Percentiles rank a stretch among this genome's conserved stretches.
These are phyloP conservation scores for Yamadazyma aaseri DNA, from an alignment of 1,139 yeast genomes.

Conservation along the genomic window DNA sequence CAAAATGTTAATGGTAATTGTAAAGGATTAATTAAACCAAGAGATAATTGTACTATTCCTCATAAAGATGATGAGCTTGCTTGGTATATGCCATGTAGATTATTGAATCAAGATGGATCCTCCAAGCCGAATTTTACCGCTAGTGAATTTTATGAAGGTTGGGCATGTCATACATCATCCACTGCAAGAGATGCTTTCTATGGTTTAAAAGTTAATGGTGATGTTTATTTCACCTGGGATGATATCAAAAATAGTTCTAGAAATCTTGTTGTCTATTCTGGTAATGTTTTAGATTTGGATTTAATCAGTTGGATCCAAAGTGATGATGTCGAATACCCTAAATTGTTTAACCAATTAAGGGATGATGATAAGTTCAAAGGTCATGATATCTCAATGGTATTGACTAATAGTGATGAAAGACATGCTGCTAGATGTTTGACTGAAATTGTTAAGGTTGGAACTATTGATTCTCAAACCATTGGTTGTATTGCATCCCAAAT, in stretches of 20 bases:
- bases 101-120: conserved; percentile 69
- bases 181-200: conserved; percentile 70
- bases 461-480: conserved; percentile 81
- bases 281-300: conserved; percentile 79
- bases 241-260: conserved; percentile 70
- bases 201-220: conserved; percentile 59
- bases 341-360: conserved; percentile 61
- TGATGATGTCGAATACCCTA: conserved; percentile 72
- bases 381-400: conserved; percentile 74
- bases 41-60: conserved; percentile 70
- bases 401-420: conserved; percentile 68
- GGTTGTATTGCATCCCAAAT: conserved; percentile 95
- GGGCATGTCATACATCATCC: conserved; percentile 85
- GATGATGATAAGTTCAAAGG: conserved; percentile 61
- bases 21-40: conserved; percentile 75
- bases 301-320: conserved; percentile 70
- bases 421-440: conserved; percentile 76
- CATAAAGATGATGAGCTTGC: conserved; percentile 64
- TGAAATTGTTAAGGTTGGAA: conserved; percentile 89
- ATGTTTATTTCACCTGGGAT: conserved; percentile 88
- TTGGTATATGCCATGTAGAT: conserved; percentile 94
- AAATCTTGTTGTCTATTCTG: conserved; percentile 82
- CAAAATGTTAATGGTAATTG: conserved; percentile 97
- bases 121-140: conserved; percentile 59
- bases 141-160: conserved; percentile 64